These are phyloP conservation scores for Erythrophleum fordii DNA, from an alignment of 306 rosid genomes.

Conservation along the genomic window DNA sequence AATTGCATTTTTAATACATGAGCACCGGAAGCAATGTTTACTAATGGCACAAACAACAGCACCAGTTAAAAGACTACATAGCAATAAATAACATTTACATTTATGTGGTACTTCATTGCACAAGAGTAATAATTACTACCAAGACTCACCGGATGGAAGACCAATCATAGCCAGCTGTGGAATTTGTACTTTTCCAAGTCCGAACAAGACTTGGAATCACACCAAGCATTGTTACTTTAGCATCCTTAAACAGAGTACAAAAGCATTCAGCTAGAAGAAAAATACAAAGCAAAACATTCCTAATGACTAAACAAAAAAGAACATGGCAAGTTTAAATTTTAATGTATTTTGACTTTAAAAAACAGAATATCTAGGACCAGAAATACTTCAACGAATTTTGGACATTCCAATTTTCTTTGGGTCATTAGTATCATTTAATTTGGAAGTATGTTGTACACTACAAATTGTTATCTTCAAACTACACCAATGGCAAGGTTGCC, in stretches of 20 bases:
- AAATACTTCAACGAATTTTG: background rate
- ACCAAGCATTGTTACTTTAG: conserved; percentile 97
- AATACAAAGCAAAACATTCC: conserved; percentile 5
- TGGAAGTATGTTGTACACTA: background rate
- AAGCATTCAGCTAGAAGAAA: conserved; percentile 24
- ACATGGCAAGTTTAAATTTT: conserved; percentile 6
- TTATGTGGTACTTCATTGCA: conserved; percentile 4
- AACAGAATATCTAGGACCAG: conserved; percentile 13
- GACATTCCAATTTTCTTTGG: conserved; percentile 17
- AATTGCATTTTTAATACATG: background rate
- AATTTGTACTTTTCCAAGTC: conserved; percentile 81
- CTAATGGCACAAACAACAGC: conserved; percentile 10
- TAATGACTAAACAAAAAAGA: conserved; percentile 13
- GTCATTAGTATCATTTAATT: background rate
- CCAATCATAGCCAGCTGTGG: conserved; percentile 80
- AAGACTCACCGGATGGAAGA: conserved; percentile 80
- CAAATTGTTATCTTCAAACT: conserved; percentile 7
- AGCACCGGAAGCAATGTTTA: background rate
- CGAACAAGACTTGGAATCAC: conserved; percentile 93
- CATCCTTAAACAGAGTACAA: conserved; percentile 47
- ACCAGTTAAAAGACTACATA: conserved; percentile 34
- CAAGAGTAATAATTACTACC: conserved; percentile 5
- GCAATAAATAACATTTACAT: conserved; percentile 31
- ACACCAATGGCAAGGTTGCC: conserved; percentile 7
- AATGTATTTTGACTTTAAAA: background rate